Conservation (phyloP, 768 basidiomycete species). For the Lentinula detonsa region DNA sequence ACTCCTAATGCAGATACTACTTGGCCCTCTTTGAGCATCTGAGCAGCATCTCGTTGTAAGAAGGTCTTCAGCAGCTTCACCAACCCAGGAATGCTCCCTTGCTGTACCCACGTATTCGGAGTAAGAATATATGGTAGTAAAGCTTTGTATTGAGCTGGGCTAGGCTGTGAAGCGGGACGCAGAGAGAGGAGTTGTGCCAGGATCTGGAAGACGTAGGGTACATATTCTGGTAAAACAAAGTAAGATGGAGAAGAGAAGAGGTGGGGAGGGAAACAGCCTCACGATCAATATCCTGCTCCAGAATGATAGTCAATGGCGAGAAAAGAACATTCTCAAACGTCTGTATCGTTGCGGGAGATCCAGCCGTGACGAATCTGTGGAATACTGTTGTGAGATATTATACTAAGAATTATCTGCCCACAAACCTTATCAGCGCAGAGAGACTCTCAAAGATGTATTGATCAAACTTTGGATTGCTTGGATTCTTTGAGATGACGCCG, state of each 20-base stretch:
- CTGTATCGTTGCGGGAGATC: constrained; percentile 57
- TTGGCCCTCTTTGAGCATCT: constrained; percentile 69
- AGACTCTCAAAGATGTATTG: constrained; percentile 97
- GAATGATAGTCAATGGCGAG: constrained; percentile 78
- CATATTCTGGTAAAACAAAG: constrained; percentile 62
- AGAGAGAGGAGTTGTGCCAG: constrained; percentile 75
- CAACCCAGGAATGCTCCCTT: constrained; percentile 91
- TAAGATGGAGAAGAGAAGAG: neutral
- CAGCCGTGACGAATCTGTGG: constrained; percentile 73
- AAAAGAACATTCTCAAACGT: constrained; percentile 81
- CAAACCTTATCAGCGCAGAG: constrained; percentile 82
- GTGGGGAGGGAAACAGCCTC: constrained; percentile 16
- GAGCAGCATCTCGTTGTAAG: constrained; percentile 59
- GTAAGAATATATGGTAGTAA: constrained; percentile 81
- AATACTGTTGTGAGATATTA: neutral
- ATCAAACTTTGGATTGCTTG: constrained; percentile 96
- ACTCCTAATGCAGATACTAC: constrained; percentile 78
- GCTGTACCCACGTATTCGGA: constrained; percentile 85
- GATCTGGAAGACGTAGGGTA: constrained; percentile 96
- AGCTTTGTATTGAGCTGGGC: constrained; percentile 73
- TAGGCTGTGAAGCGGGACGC: constrained; percentile 20
- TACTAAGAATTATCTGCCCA: neutral
- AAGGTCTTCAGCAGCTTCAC: constrained; percentile 85
- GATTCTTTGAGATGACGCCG: constrained; percentile 88
- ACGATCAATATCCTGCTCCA: constrained; percentile 94